Conservation (phyloP, 2,329 filamentous ascomycete species). For the Monilinia fructicola region DNA sequence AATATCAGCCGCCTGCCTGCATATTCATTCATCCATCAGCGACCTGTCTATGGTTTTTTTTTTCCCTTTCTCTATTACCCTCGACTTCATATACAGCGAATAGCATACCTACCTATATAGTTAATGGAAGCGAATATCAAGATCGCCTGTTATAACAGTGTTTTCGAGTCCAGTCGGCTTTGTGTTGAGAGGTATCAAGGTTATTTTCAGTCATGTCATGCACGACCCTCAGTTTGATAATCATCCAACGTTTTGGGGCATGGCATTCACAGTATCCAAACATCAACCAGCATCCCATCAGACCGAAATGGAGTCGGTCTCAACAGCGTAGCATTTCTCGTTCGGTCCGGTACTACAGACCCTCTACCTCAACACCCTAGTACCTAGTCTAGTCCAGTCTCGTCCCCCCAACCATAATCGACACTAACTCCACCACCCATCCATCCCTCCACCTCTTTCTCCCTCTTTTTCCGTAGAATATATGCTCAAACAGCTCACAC, state of each 20-base stretch:
- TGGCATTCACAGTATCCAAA: background rate
- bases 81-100: background rate
- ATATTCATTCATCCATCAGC: slow-evolving; percentile 2
- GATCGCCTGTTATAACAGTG: background rate
- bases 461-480: too few relatives aligned
- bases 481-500: too few relatives aligned
- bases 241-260: background rate
- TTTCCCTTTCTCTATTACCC: background rate
- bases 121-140: background rate
- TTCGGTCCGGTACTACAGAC: too few relatives aligned
- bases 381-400: too few relatives aligned
- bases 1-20: background rate
- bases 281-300: background rate
- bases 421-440: background rate
- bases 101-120: background rate
- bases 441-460: background rate
- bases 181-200: background rate
- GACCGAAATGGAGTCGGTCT: background rate
- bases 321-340: background rate
- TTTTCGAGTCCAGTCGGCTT: background rate
- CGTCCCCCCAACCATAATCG: too few relatives aligned
- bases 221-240: background rate
- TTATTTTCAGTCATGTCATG: background rate
- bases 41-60: background rate
- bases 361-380: too few relatives aligned